Conservation (phyloP, 441 rosid genomes). For the Brassica hybrid region DNA sequence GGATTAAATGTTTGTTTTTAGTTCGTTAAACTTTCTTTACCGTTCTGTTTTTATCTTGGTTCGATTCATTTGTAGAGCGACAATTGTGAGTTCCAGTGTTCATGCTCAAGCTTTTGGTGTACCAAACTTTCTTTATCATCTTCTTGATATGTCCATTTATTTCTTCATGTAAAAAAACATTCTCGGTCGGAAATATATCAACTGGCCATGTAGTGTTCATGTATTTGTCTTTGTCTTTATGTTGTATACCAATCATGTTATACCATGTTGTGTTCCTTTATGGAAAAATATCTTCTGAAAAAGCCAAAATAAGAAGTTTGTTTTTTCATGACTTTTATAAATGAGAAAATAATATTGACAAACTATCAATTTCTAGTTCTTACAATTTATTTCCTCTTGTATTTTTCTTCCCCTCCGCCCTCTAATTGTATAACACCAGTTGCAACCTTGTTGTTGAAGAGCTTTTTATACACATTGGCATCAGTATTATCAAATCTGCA, state of each 20-base stretch:
- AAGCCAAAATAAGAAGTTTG: background rate
- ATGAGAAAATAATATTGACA: background rate
- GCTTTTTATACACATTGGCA: background rate
- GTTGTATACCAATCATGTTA: no score
- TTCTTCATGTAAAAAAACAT: background rate
- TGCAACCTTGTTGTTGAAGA: background rate
- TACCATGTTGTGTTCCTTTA: background rate
- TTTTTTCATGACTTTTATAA: background rate
- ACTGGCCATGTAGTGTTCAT: no score
- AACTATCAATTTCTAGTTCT: background rate
- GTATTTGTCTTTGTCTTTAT: no score
- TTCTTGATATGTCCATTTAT: slow-evolving; percentile 32
- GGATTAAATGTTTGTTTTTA: slow-evolving; percentile 25
- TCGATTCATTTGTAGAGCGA: slow-evolving; percentile 19
- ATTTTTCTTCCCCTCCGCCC: background rate
- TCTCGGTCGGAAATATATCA: no score
- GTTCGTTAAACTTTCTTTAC: slow-evolving; percentile 2
- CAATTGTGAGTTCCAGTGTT: slow-evolving; percentile 20
- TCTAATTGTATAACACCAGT: background rate
- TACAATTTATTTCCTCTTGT: background rate
- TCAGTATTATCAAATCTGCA: no score
- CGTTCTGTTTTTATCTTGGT: slow-evolving; percentile 2
- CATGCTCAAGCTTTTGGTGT: slow-evolving; percentile 22
- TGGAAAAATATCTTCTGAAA: background rate
- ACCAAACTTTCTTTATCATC: slow-evolving; percentile 10